These are phyloP conservation scores for Monilinia aucupariae DNA, from an alignment of 2,329 filamentous ascomycete species.

Conservation along the genomic window DNA sequence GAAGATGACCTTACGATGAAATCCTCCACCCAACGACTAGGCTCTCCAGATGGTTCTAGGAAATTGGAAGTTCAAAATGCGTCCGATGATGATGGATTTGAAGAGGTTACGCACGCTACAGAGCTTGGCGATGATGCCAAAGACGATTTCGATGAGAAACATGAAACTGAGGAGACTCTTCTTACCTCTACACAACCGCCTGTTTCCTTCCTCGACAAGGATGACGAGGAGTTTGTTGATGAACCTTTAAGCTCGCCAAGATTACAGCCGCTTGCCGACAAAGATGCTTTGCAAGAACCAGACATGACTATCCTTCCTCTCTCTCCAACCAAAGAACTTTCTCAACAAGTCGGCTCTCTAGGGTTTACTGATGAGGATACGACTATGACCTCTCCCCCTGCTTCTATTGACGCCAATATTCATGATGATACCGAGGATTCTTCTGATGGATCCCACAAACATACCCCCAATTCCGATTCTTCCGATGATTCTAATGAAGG, in stretches of 20 bases:
- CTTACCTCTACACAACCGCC: conserved; percentile 34
- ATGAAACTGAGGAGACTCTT: conserved; percentile 47
- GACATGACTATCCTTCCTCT: conserved; percentile 53
- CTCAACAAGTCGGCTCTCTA: conserved; percentile 31
- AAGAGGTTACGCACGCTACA: conserved; percentile 70
- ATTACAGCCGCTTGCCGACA: conserved; percentile 55
- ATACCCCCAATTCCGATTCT: conserved; percentile 23
- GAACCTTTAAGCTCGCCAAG: conserved; percentile 67
- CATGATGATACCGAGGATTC: conserved; percentile 19
- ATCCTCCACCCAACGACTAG: conserved; percentile 43
- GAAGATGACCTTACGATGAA: conserved; percentile 61
- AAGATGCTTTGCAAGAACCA: conserved; percentile 48
- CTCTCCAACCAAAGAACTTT: conserved; percentile 45
- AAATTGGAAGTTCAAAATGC: conserved; percentile 72
- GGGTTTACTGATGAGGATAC: conserved; percentile 30
- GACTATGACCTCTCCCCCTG: conserved; percentile 27
- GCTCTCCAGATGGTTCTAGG: conserved; percentile 60
- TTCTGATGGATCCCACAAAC: conserved; percentile 21
- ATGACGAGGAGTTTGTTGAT: conserved; percentile 72
- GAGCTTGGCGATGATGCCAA: conserved; percentile 70
- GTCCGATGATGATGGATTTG: conserved; percentile 85
- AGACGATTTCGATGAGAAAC: conserved; percentile 59
- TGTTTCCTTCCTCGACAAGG: conserved; percentile 48
- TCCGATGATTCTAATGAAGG: conserved; percentile 29
- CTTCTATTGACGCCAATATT: conserved; percentile 21